A percentile compares a stretch with the other conserved stretches of the same genome.
Evolutionary conservation across 345 rosid genomes (phyloP).

Genomic region (Pugionium dolabratum): DNA sequence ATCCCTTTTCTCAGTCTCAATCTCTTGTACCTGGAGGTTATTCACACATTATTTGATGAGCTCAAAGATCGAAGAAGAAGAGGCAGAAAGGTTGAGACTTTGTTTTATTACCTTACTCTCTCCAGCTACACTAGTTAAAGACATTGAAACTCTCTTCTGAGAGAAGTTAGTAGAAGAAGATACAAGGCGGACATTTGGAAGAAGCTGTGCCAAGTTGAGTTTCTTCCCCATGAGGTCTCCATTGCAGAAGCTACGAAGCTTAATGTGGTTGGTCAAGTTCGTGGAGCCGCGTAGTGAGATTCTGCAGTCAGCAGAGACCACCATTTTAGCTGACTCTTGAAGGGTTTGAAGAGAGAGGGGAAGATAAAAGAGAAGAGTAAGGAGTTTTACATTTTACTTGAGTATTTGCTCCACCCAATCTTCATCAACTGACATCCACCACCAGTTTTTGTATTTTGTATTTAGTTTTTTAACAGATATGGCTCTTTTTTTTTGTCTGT

Average conservation of each 20-base stretch:
- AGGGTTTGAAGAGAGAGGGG: conserved; percentile 18
- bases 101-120: conserved; percentile 52
- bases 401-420: conserved; percentile 66
- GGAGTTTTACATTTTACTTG: conserved; percentile 43
- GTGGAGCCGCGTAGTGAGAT: conserved; percentile 48
- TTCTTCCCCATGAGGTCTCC: conserved; percentile 82
- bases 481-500: conserved; percentile 25
- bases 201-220: conserved; percentile 41
- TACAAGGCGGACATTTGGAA: conserved; percentile 18
- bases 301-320: conserved; percentile 61
- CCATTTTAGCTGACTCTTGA: conserved; percentile 44
- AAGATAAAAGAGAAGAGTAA: conserved; percentile 15
- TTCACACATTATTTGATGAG: conserved; percentile 10
- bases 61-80: conserved; percentile 12
- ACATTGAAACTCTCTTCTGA: conserved; percentile 50
- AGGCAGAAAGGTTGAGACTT: conserved; percentile 1
- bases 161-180: conserved; percentile 33
- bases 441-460: conserved; percentile 42
- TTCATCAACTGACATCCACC: conserved; percentile 63
- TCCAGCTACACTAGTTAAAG: conserved; percentile 48
- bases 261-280: conserved; percentile 43
- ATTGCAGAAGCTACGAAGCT: conserved; percentile 49
- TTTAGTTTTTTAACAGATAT: conserved; percentile 17
- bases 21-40: conserved; percentile 61
- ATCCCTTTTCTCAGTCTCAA: conserved; percentile 64